Percentiles rank a stretch among this genome's conserved stretches.
Conservation (phyloP, 2,329 filamentous ascomycete species). For the Chrysoporthe puriensis region DNA sequence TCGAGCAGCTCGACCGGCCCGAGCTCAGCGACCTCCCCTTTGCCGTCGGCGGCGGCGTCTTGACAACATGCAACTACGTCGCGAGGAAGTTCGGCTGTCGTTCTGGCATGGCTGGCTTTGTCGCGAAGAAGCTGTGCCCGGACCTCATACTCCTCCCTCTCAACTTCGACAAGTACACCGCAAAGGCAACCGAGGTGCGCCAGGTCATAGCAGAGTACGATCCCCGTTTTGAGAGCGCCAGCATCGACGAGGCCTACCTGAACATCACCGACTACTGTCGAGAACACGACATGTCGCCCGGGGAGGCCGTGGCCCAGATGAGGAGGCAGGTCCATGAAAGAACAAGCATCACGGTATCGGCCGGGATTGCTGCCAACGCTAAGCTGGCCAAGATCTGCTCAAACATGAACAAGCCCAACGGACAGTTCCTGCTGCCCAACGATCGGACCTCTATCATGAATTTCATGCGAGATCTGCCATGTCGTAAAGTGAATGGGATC, state of each 20-base stretch:
- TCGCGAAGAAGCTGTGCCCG: constrained; percentile 92
- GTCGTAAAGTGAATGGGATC: constrained; percentile 92
- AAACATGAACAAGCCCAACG: constrained; percentile 95
- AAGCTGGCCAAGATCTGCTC: constrained; percentile 95
- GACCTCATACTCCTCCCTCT: constrained; percentile 79
- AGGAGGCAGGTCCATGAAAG: constrained; percentile 74
- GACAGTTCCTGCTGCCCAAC: constrained; percentile 77
- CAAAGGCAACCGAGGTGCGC: constrained; percentile 87
- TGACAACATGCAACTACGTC: constrained; percentile 80
- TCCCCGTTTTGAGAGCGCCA: constrained; percentile 86
- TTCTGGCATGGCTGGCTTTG: constrained; percentile 94
- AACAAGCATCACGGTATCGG: constrained; percentile 86
- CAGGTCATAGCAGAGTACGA: constrained; percentile 86
- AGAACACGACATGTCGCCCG: constrained; percentile 68
- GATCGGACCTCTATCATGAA: constrained; percentile 76
- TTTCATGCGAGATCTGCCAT: constrained; percentile 84
- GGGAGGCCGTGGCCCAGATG: constrained; percentile 77
- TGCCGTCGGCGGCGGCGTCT: constrained; percentile 75
- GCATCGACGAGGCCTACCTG: constrained; percentile 94
- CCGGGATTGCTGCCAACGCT: constrained; percentile 91
- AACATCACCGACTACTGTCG: constrained; percentile 89
- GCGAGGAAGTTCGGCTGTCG: constrained; percentile 89
- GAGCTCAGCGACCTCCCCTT: constrained; percentile 87
- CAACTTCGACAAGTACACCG: constrained; percentile 88
- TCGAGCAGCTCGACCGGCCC: constrained; percentile 82